phyloP scores from a whole-genome alignment of 208 protist genomes.

The Leishmania aethiopica region DNA sequence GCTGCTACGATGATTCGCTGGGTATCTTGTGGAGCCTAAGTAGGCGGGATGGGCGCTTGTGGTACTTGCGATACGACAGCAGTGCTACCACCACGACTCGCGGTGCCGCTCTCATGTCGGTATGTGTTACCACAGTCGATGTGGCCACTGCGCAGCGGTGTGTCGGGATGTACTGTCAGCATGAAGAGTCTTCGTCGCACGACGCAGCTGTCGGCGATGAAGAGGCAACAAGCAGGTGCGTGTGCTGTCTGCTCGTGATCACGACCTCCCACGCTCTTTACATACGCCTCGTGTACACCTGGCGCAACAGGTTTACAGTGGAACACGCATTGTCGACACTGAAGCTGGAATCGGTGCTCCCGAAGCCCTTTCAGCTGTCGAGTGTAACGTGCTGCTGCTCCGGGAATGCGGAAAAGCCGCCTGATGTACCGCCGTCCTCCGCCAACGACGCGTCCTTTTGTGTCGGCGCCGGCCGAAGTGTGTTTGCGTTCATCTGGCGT shows the following conservation, averaged over 20 bases:
- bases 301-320: neutral
- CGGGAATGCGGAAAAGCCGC: slow-evolving; percentile 2
- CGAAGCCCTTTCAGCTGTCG: slow-evolving; percentile 12
- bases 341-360: slow-evolving; percentile 7
- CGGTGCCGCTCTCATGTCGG: neutral
- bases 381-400: slow-evolving; percentile 24
- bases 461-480: slow-evolving; percentile 24
- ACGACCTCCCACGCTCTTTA: slow-evolving; percentile 3
- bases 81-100: neutral
- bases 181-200: neutral
- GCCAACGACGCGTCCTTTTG: slow-evolving; percentile 1
- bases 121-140: slow-evolving; percentile 13
- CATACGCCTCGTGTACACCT: slow-evolving; percentile 2
- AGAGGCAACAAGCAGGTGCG: neutral
- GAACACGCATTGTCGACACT: slow-evolving; percentile 1
- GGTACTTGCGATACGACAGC: slow-evolving; percentile 1
- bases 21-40: slow-evolving; percentile 25
- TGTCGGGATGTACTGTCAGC: slow-evolving; percentile 14
- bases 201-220: neutral
- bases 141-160: slow-evolving; percentile 13
- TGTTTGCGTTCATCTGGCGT: slow-evolving; percentile 20
- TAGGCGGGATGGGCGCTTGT: slow-evolving; percentile 12
- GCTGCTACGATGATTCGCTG: slow-evolving; percentile 23
- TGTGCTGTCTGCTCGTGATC: slow-evolving; percentile 4
- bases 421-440: neutral